Evolutionary conservation across 2,329 filamentous ascomycete species (phyloP), one percentile per base, ranked within the genome.

Genomic region (Stenocarpella maydis): DNA sequence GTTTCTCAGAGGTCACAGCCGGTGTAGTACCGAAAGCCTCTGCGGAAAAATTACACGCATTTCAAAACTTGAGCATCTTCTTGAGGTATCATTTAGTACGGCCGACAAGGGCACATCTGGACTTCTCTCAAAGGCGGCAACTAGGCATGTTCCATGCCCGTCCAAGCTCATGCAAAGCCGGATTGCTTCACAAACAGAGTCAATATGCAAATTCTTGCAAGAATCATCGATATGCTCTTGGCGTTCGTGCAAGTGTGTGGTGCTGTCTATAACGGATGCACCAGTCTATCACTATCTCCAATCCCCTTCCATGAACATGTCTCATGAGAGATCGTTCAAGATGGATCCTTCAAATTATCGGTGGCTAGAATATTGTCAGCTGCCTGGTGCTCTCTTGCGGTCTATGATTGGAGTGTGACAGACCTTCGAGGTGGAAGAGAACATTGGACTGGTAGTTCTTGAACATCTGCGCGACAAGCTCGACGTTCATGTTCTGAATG

Each of bases 371-470:
- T 12, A 12, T 37, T 34, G 24, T 72, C 26, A 70, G 67, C 26
- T 39, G 49, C 45, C 19, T 6, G 10, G 21, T 17, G 12, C 0
- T 14, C 8, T 12, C 15, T 9, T 12, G 3, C 5, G 24, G 1
- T 5, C 8, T 2, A 8, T 34, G 3, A 37, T 26, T 21, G 1
- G 17, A 21, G 58, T 7, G 21, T 61, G 34, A 64, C 50, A 45
- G 84, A 97, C 96, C 96, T 90, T 98, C 96, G 7, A 99, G 86
- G 76, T 99, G 96, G 79, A 99, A 98, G 7, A 98, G 84, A 17
- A 98, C 95, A 76, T 98, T 99, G 14, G 94, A 97, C 80, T 98
- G 95, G 79, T 99, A 99, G 82, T 98, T 99, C 84, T 98, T 98
- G 86, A 98, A 99, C 96, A 99, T 99, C 78, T 98, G 95, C 0